These are phyloP conservation scores for Royoungia palumana DNA, from an alignment of 768 basidiomycete species.

Conservation along the genomic window DNA sequence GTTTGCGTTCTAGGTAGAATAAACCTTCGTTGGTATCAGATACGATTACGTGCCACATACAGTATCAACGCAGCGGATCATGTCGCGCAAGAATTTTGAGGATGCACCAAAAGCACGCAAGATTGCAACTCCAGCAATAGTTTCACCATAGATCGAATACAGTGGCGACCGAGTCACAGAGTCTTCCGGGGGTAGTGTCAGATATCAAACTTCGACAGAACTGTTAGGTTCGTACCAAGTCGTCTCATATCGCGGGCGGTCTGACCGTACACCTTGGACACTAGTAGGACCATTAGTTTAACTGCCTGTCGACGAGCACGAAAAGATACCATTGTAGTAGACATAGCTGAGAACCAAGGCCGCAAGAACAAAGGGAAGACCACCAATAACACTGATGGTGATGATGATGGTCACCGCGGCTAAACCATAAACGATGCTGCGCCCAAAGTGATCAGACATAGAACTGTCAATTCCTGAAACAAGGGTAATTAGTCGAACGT, in stretches of 20 bases:
- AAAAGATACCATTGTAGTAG: slow-evolving; percentile 65
- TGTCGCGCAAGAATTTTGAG: slow-evolving; percentile 81
- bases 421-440: slow-evolving; percentile 69
- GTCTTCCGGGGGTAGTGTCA: slow-evolving; percentile 25
- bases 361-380: slow-evolving; percentile 66
- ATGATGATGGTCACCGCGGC: slow-evolving; percentile 67
- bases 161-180: slow-evolving; percentile 48
- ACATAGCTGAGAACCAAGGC: slow-evolving; percentile 52
- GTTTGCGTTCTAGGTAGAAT: slow-evolving; percentile 46
- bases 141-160: slow-evolving; percentile 47
- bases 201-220: not conserved
- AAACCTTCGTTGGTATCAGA: slow-evolving; percentile 1
- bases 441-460: slow-evolving; percentile 82
- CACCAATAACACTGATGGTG: slow-evolving; percentile 77
- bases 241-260: slow-evolving; percentile 85
- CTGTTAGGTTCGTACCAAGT: slow-evolving; percentile 45
- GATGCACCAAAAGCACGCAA: slow-evolving; percentile 86
- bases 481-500: slow-evolving; percentile 10
- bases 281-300: slow-evolving; percentile 18
- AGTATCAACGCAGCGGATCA: slow-evolving; percentile 79
- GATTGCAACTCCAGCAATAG: slow-evolving; percentile 49
- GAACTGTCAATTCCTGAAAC: slow-evolving; percentile 71
- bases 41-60: slow-evolving; percentile 37
- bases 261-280: slow-evolving; percentile 65
- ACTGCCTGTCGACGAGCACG: not conserved